Percentiles rank a stretch among this genome's conserved stretches.
phyloP scores from a whole-genome alignment of 805 yeast genomes.

The Tetrapisispora nanseiensis region DNA sequence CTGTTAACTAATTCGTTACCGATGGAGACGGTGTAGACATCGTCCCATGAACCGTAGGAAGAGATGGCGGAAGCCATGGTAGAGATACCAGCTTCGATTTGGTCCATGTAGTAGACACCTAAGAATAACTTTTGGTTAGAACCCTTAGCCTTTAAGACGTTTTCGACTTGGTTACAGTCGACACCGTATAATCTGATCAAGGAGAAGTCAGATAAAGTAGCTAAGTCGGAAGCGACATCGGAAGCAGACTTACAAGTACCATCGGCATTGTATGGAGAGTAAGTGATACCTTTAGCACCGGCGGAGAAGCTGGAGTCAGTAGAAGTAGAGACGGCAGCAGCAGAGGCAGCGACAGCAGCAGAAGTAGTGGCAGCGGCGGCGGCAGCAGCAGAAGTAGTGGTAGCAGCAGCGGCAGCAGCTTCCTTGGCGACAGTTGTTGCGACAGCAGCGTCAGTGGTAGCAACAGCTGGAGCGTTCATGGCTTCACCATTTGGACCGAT shows the following conservation, averaged over 20 bases:
- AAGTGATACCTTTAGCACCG: constrained; percentile 63
- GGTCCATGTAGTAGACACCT: constrained; percentile 56
- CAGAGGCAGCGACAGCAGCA: constrained; percentile 24
- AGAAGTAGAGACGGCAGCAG: constrained; percentile 16
- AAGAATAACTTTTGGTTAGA: constrained; percentile 59
- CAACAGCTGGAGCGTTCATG: constrained; percentile 9
- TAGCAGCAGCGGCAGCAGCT: constrained; percentile 18
- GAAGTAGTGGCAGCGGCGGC: constrained; percentile 29
- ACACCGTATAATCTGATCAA: constrained; percentile 77
- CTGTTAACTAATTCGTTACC: constrained; percentile 97
- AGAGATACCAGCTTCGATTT: constrained; percentile 44
- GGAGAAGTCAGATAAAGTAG: constrained; percentile 41
- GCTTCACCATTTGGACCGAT: constrained; percentile 21
- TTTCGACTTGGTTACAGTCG: constrained; percentile 73
- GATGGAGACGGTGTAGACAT: constrained; percentile 66
- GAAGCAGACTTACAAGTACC: constrained; percentile 60
- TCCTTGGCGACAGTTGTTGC: constrained; percentile 21
- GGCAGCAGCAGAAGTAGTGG: constrained; percentile 13
- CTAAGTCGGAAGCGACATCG: constrained; percentile 52
- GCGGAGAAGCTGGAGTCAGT: constrained; percentile 29
- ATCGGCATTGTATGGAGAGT: constrained; percentile 64
- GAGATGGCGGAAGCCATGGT: constrained; percentile 52
- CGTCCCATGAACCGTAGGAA: constrained; percentile 67
- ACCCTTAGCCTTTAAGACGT: constrained; percentile 58
- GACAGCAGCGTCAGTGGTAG: constrained; percentile 17